Conservation (phyloP, 192 early-diverging fungal genomes). For the Phlyctochytrium planicorne region DNA sequence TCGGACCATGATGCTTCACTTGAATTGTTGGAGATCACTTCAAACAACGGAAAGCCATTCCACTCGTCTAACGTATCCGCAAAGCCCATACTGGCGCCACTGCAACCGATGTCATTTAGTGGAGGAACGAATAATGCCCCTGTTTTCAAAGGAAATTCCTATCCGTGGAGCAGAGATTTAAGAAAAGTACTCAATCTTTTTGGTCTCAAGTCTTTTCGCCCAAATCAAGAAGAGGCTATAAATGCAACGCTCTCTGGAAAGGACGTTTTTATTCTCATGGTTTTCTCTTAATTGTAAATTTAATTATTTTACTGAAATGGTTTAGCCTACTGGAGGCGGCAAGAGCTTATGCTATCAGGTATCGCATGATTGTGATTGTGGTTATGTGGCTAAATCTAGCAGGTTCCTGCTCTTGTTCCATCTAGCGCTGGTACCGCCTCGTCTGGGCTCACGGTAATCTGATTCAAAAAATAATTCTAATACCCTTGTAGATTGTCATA, state of each 20-base stretch:
- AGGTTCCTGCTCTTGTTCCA: constrained; percentile 78
- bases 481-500: constrained; percentile 60
- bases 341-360: constrained; percentile 92
- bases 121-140: no score
- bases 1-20: no score
- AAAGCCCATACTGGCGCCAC: no score
- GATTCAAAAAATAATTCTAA: constrained; percentile 4
- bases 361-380: background rate
- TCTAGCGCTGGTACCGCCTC: constrained; percentile 47
- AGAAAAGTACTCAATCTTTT: constrained; percentile 47
- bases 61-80: no score
- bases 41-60: no score
- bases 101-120: no score
- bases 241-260: constrained; percentile 78
- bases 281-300: constrained; percentile 4
- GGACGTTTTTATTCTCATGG: constrained; percentile 95
- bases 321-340: constrained; percentile 87
- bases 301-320: constrained; percentile 6
- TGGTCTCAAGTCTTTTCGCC: constrained; percentile 71
- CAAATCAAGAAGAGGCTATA: constrained; percentile 86
- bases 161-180: no score
- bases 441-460: constrained; percentile 67
- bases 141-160: no score
- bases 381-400: background rate
- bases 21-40: no score